Evolutionary conservation across 2,329 filamentous ascomycete species (phyloP), one percentile per base, ranked within the genome.

Genomic region (Hortaea werneckii): DNA sequence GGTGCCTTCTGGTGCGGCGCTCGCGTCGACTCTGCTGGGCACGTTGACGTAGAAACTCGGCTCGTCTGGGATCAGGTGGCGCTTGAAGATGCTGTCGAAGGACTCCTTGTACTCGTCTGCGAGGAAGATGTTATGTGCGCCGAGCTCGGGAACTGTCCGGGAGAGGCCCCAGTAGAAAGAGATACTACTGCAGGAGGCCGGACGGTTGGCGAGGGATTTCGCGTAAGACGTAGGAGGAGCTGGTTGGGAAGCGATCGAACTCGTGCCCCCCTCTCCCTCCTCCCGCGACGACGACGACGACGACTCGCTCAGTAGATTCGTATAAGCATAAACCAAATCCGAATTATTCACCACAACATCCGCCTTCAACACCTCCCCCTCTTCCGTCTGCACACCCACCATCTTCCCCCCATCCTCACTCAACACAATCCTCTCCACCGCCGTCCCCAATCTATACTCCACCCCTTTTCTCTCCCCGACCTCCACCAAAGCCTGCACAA

Each of bases 41-140:
- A 87, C 82, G 58, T 87, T 86, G 64, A 87, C 76, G 64, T 87
- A 87, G 68, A 87, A 88, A 46, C 77, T 82, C 0, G 83, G 83
- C 48, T 86, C 73, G 1, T 73, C 62, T 1, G 84, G 84, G 6
- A 87, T 77, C 2, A 73, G 66, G 49, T 86, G 79, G 29, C 77
- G 68, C 52, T 83, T 78, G 71, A 88, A 87, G 48, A 87, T 87
- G 48, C 76, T 75, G 62, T 87, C 83, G 57, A 87, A 87, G n/a
- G 76, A 81, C 54, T 83, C 79, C 42, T 72, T 72, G 61, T 86
- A 88, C 52, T 83, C 73, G 54, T 85, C 79, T 2, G 83, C 82
- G 5, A 87, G 75, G 67, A 88, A 88, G 56, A 87, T 85, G 61
- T 87, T 88, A 66, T 88, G 84, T 0, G 80, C 77, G 12, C 74